Evolutionary conservation across 148 eudicot genomes (phyloP), one percentile per base, ranked within the genome.

Genomic region (Chenopodium suecicum): DNA sequence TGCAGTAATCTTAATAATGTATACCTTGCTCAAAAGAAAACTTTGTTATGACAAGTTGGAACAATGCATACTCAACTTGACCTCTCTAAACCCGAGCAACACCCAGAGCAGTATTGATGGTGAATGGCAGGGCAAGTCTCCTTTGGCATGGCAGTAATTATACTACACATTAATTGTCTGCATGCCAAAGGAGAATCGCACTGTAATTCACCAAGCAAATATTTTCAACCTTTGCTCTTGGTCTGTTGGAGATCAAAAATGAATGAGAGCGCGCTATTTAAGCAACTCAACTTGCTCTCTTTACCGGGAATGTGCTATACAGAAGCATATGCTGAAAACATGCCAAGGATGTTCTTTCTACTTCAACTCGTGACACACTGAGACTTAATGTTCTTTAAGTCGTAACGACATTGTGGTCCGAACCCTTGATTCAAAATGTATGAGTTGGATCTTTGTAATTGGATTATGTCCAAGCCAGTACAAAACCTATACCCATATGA

Each of bases 91-190:
- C 13, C 54, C 13, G 2, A 2, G 16, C 2, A 48, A 12, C 52
- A 48, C 12, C 10, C 52, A 1, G 2, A 48, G 12, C 2, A 13
- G 4, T 2, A 34, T 20, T 77, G 7, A 16, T 37, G 71, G 52
- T 80, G 84, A 85, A 85, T 85, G n/a, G 63, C 87, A 67, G 84
- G 84, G 87, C 76, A 63, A 85, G 72, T 85, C 87, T 81, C 87
- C 79, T 77, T 78, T 85, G 87, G 80, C 80, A 77, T 70, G 84
- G 52, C 81, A 70, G 46, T 9, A 7, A 75, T 79, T 31, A 80
- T 80, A 52, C 32, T 31, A 27, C 29, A 27, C n/a, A 13, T 50
- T 0, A 5, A 29, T 44, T 63, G 31, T 47, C 27, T 44, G 50
- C 79, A 73, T 77, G 83, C 83, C 84, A 74, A 85, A 85, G 84